These are phyloP conservation scores for Chrysochromulina tobinii DNA, from an alignment of 78 protist species.

Conservation along the genomic window DNA sequence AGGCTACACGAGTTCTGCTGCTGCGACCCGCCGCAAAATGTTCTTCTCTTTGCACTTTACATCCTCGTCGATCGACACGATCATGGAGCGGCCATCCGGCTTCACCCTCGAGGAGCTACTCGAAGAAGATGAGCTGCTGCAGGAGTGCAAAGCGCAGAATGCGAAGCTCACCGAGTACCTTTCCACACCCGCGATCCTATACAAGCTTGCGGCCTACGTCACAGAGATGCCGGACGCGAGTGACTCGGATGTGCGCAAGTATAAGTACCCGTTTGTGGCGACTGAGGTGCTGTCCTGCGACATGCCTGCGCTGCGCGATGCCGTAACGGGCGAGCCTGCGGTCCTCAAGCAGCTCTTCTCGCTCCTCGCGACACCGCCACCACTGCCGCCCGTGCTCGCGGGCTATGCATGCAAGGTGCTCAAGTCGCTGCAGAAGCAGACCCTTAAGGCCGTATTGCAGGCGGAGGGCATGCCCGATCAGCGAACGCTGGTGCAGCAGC, in stretches of 20 bases:
- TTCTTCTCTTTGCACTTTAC: too few relatives aligned
- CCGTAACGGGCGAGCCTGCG: not conserved
- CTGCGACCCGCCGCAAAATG: too few relatives aligned
- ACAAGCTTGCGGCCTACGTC: not conserved
- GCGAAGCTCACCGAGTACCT: not conserved
- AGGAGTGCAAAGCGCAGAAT: not conserved
- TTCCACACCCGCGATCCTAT: not conserved
- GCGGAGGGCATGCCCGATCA: too few relatives aligned
- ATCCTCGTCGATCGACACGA: not conserved
- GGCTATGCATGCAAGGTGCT: too few relatives aligned
- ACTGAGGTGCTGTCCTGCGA: conserved; percentile 1
- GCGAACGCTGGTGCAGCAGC: too few relatives aligned
- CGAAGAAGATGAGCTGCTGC: not conserved
- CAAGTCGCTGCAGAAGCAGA: too few relatives aligned
- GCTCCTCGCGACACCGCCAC: too few relatives aligned
- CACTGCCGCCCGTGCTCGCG: too few relatives aligned
- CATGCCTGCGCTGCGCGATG: not conserved
- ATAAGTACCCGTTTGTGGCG: conserved; percentile 1
- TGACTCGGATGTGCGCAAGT: not conserved
- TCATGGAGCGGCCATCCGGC: not conserved
- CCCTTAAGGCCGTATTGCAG: too few relatives aligned
- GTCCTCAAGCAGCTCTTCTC: too few relatives aligned
- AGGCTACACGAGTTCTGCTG: too few relatives aligned
- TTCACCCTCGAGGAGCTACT: not conserved
- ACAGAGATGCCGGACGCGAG: not conserved